These are phyloP conservation scores for Trypanosoma theileri DNA, from an alignment of 208 protist genomes.

Conservation along the genomic window DNA sequence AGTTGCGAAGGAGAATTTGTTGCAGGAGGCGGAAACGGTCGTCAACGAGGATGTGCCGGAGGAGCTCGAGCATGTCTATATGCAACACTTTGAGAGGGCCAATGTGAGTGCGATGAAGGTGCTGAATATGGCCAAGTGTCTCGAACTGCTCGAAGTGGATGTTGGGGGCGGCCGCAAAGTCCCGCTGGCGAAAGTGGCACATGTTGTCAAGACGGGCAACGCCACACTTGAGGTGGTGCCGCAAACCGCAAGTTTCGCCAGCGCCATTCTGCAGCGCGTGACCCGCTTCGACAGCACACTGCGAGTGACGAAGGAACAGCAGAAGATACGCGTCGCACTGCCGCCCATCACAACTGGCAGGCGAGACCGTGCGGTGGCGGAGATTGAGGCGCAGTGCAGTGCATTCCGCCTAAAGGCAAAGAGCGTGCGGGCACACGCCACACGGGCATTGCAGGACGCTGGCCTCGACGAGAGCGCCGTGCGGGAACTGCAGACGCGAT, in stretches of 20 bases:
- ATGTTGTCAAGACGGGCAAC: constrained; percentile 69
- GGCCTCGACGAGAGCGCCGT: constrained; percentile 62
- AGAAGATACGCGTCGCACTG: constrained; percentile 70
- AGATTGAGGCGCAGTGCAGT: constrained; percentile 33
- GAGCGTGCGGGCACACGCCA: constrained; percentile 49
- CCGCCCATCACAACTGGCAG: constrained; percentile 71
- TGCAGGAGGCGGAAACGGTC: constrained; percentile 67
- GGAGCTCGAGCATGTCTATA: constrained; percentile 66
- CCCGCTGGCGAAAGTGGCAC: constrained; percentile 66
- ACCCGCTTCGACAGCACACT: constrained; percentile 72
- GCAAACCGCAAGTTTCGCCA: constrained; percentile 52
- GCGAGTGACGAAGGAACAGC: constrained; percentile 70
- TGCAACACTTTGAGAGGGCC: constrained; percentile 61
- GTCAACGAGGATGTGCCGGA: constrained; percentile 76
- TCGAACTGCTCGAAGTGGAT: constrained; percentile 78
- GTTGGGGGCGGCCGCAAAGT: constrained; percentile 62
- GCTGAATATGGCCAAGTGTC: constrained; percentile 86
- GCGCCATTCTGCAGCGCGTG: constrained; percentile 61
- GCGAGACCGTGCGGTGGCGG: constrained; percentile 54
- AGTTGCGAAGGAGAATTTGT: constrained; percentile 56
- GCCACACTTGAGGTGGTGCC: constrained; percentile 70
- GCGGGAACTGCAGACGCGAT: constrained; percentile 48
- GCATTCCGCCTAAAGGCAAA: constrained; percentile 62
- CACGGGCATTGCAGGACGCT: constrained; percentile 65
- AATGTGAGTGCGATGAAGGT: constrained; percentile 85